These are phyloP conservation scores for Tieghemostelium lacteum DNA, from an alignment of 78 protist genomes.

Conservation along the genomic window DNA sequence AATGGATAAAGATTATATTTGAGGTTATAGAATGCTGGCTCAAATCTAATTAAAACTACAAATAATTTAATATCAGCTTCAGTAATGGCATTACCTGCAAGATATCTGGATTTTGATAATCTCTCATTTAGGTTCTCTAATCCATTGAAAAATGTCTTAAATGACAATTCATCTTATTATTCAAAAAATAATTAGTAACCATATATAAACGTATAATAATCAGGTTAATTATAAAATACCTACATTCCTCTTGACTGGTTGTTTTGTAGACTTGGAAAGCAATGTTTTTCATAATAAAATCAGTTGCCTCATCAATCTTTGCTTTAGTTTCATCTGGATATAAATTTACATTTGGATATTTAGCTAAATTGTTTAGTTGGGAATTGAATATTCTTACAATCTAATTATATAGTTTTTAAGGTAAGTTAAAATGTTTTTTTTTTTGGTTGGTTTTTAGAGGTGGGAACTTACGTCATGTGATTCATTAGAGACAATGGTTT, in stretches of 20 bases:
- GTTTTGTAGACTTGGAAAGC: conserved; percentile 91
- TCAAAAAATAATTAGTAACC: neutral
- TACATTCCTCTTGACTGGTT: conserved; percentile 9
- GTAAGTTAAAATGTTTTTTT: too few species aligned
- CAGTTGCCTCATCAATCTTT: conserved; percentile 82
- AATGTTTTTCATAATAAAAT: conserved; percentile 76
- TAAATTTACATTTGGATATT: conserved; percentile 74
- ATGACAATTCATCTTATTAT: conserved; percentile 63
- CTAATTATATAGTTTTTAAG: conserved; percentile 16
- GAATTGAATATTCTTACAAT: conserved; percentile 86
- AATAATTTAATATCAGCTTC: conserved; percentile 92
- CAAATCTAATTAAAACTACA: conserved; percentile 91
- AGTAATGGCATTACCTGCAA: conserved; percentile 83
- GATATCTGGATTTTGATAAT: conserved; percentile 62
- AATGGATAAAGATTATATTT: conserved; percentile 78
- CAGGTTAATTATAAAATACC: neutral
- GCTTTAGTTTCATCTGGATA: conserved; percentile 51
- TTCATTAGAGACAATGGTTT: conserved; percentile 91
- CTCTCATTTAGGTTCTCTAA: conserved; percentile 80
- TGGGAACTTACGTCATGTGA: conserved; percentile 69
- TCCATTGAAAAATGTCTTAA: conserved; percentile 47
- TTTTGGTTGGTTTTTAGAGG: neutral
- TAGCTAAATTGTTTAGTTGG: conserved; percentile 83
- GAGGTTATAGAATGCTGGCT: conserved; percentile 79
- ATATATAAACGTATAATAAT: neutral